phyloP scores from a whole-genome alignment of 2,329 filamentous ascomycete genomes.

The Cercospora brassicicola region DNA sequence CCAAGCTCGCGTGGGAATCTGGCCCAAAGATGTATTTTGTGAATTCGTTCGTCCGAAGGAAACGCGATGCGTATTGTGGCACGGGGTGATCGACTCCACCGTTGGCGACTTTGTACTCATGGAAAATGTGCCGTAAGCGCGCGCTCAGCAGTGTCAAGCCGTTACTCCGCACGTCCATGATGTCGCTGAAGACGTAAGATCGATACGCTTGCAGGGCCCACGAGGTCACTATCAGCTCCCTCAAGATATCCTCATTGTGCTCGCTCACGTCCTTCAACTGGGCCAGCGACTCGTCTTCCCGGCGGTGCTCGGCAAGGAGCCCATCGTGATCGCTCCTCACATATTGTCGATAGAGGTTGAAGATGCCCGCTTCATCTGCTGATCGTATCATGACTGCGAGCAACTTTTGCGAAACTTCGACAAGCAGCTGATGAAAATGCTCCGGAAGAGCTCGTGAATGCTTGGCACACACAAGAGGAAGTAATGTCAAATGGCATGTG shows the following conservation, averaged over 20 bases:
- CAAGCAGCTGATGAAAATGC: slow-evolving; percentile 29
- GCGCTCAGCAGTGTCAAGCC: slow-evolving; percentile 73
- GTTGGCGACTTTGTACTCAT: slow-evolving; percentile 38
- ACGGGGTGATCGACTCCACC: slow-evolving; percentile 50
- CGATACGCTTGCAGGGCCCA: slow-evolving; percentile 71
- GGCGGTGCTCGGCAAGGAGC: slow-evolving; percentile 18
- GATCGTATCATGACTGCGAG: slow-evolving; percentile 6
- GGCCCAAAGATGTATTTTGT: slow-evolving; percentile 86
- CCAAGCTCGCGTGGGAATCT: slow-evolving; percentile 89
- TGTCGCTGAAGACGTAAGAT: slow-evolving; percentile 74
- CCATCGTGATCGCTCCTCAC: slow-evolving; percentile 29
- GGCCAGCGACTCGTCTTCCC: neutral
- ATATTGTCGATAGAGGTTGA: slow-evolving; percentile 27
- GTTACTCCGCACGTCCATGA: slow-evolving; percentile 85
- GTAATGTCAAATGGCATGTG: slow-evolving; percentile 26
- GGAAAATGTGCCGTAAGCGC: slow-evolving; percentile 69
- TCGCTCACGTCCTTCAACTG: slow-evolving; percentile 22
- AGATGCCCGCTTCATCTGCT: slow-evolving; percentile 11
- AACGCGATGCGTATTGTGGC: slow-evolving; percentile 66
- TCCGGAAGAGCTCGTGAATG: slow-evolving; percentile 34
- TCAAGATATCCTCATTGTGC: slow-evolving; percentile 15
- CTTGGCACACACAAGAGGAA: slow-evolving; percentile 35
- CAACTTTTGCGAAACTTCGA: slow-evolving; percentile 10
- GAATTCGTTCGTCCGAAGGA: slow-evolving; percentile 68
- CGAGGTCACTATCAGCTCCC: slow-evolving; percentile 57